phyloP scores from a whole-genome alignment of 345 rosid species.

The Brassica rapa region DNA sequence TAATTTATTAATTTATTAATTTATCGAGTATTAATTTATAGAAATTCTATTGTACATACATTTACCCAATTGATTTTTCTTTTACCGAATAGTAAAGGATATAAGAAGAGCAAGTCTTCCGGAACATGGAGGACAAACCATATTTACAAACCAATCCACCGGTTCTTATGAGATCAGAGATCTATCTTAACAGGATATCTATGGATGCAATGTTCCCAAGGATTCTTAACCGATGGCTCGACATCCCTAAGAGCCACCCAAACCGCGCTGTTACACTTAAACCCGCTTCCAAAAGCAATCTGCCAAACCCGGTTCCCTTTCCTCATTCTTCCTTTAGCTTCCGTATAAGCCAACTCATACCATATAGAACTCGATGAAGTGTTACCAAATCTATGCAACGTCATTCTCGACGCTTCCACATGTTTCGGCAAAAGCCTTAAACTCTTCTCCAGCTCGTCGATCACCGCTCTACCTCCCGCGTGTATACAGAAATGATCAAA shows the following conservation, averaged over 20 bases:
- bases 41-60: not conserved
- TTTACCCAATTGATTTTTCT: not conserved
- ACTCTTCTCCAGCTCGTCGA: constrained; percentile 87
- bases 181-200: constrained; percentile 66
- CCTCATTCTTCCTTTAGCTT: constrained; percentile 77
- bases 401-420: constrained; percentile 86
- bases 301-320: constrained; percentile 83
- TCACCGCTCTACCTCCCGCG: constrained; percentile 87
- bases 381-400: constrained; percentile 87
- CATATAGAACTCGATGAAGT: constrained; percentile 91
- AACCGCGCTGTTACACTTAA: constrained; percentile 89
- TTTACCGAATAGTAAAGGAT: not conserved
- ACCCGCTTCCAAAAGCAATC: constrained; percentile 89
- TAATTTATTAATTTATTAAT: no score
- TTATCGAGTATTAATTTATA: no score
- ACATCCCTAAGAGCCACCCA: constrained; percentile 67
- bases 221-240: constrained; percentile 54
- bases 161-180: constrained; percentile 8
- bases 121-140: not conserved
- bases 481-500: constrained; percentile 91
- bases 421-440: constrained; percentile 67
- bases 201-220: constrained; percentile 73
- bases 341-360: constrained; percentile 85
- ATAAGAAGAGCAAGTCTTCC: not conserved
- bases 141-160: not conserved